phyloP scores from a whole-genome alignment of 225 moss, liverwort and hornwort species.

The Polytrichum formosum region DNA sequence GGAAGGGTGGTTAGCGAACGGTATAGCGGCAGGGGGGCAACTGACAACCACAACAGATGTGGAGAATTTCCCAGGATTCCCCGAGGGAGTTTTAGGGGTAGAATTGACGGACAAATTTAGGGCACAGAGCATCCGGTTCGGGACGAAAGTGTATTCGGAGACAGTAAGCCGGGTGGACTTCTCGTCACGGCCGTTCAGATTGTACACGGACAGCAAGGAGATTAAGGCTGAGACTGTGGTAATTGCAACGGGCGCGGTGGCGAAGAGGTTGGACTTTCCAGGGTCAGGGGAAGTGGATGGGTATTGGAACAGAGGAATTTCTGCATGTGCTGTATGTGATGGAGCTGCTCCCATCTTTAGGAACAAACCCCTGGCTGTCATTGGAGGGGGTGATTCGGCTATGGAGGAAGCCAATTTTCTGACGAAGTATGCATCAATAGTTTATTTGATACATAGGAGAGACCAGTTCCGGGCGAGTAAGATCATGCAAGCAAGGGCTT shows the following conservation, averaged over 20 bases:
- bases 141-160: constrained; percentile 75
- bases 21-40: constrained; percentile 91
- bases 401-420: constrained; percentile 97
- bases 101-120: constrained; percentile 75
- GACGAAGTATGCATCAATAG: constrained; percentile 85
- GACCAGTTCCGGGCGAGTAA: constrained; percentile 88
- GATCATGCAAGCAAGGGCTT: constrained; percentile 85
- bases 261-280: constrained; percentile 68
- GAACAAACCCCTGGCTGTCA: constrained; percentile 83
- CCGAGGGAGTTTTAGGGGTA: constrained; percentile 68
- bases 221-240: constrained; percentile 82
- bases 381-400: constrained; percentile 95
- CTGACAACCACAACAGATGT: constrained; percentile 94
- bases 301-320: constrained; percentile 90
- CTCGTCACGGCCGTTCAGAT: constrained; percentile 58
- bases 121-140: constrained; percentile 76
- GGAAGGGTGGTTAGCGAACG: constrained; percentile 95
- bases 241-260: constrained; percentile 89
- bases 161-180: constrained; percentile 80
- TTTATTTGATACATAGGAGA: constrained; percentile 80
- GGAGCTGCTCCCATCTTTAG: constrained; percentile 94
- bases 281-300: constrained; percentile 79
- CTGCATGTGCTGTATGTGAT: constrained; percentile 95
- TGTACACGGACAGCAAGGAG: constrained; percentile 68
- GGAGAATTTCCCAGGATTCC: constrained; percentile 98